These are phyloP conservation scores for Inga oerstediana DNA, from an alignment of 306 rosid genomes.

Conservation along the genomic window DNA sequence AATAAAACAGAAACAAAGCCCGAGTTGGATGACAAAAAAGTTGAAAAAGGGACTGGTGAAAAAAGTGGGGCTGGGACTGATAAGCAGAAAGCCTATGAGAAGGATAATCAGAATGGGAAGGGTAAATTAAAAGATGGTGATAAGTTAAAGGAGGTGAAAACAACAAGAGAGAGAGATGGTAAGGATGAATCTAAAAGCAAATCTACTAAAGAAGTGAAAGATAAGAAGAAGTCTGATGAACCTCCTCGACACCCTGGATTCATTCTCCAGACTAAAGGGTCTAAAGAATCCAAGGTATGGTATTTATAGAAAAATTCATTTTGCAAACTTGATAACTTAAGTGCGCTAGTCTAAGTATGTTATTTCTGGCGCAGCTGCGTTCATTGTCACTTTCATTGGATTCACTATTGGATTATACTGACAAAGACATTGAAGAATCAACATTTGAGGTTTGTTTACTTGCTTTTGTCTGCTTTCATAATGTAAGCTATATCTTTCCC, in stretches of 20 bases:
- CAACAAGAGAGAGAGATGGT: constrained; percentile 52
- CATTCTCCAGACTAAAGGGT: constrained; percentile 66
- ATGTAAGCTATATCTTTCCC: background rate
- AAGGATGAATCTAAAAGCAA: constrained; percentile 72
- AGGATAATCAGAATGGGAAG: constrained; percentile 45
- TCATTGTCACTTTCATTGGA: constrained; percentile 81
- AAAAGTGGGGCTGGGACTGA: constrained; percentile 52
- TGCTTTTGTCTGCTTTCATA: background rate
- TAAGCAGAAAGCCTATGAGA: constrained; percentile 53
- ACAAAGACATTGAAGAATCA: constrained; percentile 91
- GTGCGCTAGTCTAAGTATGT: constrained; percentile 25
- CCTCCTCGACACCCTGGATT: constrained; percentile 96
- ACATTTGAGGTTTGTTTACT: constrained; percentile 78
- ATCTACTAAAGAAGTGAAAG: constrained; percentile 71
- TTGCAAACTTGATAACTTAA: background rate
- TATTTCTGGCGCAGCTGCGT: constrained; percentile 62
- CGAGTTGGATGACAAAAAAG: constrained; percentile 57
- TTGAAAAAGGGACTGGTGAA: constrained; percentile 52
- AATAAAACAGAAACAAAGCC: constrained; percentile 46
- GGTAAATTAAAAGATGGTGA: constrained; percentile 66
- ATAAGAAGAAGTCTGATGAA: constrained; percentile 80
- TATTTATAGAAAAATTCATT: constrained; percentile 7
- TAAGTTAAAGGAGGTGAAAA: constrained; percentile 68
- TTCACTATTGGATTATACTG: constrained; percentile 82
- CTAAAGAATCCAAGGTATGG: constrained; percentile 82